A percentile compares a stretch with the other conserved stretches of the same genome.
phyloP scores from a whole-genome alignment of 2,329 filamentous ascomycete genomes.

The Beauveria varroae region DNA sequence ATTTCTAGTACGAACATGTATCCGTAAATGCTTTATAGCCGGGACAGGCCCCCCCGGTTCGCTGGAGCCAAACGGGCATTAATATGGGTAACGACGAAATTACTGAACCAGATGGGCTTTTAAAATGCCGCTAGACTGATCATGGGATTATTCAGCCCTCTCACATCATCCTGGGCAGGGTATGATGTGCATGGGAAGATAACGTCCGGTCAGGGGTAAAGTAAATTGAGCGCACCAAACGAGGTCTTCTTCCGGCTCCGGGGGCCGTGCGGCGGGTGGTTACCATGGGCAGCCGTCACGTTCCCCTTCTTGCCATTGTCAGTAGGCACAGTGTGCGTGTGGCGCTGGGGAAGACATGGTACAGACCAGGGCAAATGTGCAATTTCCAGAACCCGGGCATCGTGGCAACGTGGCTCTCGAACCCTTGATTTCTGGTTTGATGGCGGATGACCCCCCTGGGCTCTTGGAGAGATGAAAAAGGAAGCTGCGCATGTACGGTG shows the following conservation, averaged over 20 bases:
- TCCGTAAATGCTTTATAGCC: too few species aligned
- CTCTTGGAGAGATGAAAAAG: too few species aligned
- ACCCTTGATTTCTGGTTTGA: background rate
- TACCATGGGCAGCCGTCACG: background rate
- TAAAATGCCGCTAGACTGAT: background rate
- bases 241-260: background rate
- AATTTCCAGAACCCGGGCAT: background rate
- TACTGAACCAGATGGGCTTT: background rate
- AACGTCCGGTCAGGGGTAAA: constrained; percentile 5
- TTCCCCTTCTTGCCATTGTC: too few species aligned
- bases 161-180: too few species aligned
- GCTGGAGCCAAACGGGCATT: too few species aligned
- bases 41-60: too few species aligned
- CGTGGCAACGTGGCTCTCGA: background rate
- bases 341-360: background rate
- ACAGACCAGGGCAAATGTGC: background rate
- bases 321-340: background rate
- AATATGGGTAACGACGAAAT: background rate
- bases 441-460: too few species aligned
- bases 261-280: background rate
- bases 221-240: background rate
- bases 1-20: too few species aligned
- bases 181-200: constrained; percentile 2
- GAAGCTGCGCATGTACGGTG: too few species aligned
- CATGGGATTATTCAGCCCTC: background rate